phyloP scores from a whole-genome alignment of 441 rosid species.

The Metrosideros polymorpha region DNA sequence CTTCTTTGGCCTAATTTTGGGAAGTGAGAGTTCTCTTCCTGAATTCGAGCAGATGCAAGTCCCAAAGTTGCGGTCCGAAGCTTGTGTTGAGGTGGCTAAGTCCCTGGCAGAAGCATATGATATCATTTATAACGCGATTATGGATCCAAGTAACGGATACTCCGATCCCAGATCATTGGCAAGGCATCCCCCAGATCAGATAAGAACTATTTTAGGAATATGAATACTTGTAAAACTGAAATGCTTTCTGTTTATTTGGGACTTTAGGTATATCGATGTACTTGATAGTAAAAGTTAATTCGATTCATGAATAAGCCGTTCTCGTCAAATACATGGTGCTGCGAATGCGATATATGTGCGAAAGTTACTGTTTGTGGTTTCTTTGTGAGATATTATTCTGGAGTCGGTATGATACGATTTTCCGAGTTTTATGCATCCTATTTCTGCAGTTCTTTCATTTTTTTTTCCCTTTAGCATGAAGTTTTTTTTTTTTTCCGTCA shows the following conservation, averaged over 20 bases:
- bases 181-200: slow-evolving; percentile 94
- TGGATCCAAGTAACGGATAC: slow-evolving; percentile 64
- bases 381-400: background rate
- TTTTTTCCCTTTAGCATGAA: background rate
- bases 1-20: slow-evolving; percentile 80
- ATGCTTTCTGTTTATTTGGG: background rate
- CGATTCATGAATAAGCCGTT: background rate
- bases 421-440: background rate
- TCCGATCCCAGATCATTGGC: slow-evolving; percentile 81
- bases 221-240: slow-evolving; percentile 13
- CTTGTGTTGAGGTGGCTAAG: slow-evolving; percentile 60
- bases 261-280: background rate
- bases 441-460: background rate
- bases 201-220: slow-evolving; percentile 83
- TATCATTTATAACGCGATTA: slow-evolving; percentile 57
- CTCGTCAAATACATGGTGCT: background rate
- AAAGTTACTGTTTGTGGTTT: background rate
- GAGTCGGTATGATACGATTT: background rate
- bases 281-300: background rate
- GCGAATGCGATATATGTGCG: background rate
- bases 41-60: slow-evolving; percentile 94
- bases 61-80: slow-evolving; percentile 82
- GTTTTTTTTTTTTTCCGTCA: background rate
- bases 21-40: slow-evolving; percentile 80
- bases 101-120: slow-evolving; percentile 72